phyloP scores from a whole-genome alignment of 768 basidiomycete genomes.

The Coprinopsis cinerea region DNA sequence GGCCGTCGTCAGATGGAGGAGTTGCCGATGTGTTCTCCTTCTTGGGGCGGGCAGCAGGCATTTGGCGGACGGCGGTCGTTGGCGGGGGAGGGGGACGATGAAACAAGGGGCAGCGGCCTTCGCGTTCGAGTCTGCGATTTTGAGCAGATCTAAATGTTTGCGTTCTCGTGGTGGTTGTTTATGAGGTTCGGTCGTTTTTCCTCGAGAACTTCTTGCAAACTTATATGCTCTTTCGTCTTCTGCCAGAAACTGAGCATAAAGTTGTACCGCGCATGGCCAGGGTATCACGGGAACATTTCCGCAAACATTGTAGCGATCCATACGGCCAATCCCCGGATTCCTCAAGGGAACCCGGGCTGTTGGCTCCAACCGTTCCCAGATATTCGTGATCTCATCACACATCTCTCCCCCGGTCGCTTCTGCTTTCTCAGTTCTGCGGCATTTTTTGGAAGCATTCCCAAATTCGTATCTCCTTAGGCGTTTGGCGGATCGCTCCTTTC shows the following conservation, averaged over 20 bases:
- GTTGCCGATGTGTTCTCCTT: slow-evolving; percentile 58
- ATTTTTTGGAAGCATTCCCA: slow-evolving; percentile 19
- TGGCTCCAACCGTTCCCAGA: slow-evolving; percentile 8
- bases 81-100: slow-evolving; percentile 18
- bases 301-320: slow-evolving; percentile 24
- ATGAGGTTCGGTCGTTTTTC: slow-evolving; percentile 33
- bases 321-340: slow-evolving; percentile 40
- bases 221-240: slow-evolving; percentile 26
- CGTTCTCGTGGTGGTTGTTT: no score
- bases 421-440: slow-evolving; percentile 16
- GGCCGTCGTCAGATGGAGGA: slow-evolving; percentile 60
- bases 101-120: slow-evolving; percentile 16
- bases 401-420: no score
- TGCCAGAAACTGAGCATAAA: slow-evolving; percentile 28
- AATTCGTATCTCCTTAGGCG: background rate
- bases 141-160: slow-evolving; percentile 31
- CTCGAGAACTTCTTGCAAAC: slow-evolving; percentile 17
- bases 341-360: background rate
- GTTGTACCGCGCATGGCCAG: slow-evolving; percentile 18
- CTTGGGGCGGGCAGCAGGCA: slow-evolving; percentile 66
- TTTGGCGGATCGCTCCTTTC: slow-evolving; percentile 23
- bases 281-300: slow-evolving; percentile 35
- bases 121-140: slow-evolving; percentile 25
- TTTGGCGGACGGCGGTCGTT: slow-evolving; percentile 20
- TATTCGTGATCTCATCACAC: slow-evolving; percentile 31